Evolutionary conservation across 2,329 filamentous ascomycete species (phyloP), one percentile per base, ranked within the genome.

Genomic region (Penicillium paneum): DNA sequence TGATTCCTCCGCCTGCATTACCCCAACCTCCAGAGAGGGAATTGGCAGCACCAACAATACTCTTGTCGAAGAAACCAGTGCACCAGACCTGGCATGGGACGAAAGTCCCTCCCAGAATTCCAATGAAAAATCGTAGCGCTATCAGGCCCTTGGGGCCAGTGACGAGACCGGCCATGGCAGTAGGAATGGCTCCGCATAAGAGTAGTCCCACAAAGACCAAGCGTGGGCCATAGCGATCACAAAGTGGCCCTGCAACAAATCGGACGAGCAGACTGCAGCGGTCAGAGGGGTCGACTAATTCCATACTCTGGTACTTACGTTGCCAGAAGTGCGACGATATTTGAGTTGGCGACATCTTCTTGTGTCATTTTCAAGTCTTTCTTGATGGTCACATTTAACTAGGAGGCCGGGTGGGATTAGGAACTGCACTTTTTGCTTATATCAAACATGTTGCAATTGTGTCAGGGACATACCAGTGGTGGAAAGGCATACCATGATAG

Each of bases 401-500:
- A 59, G 13, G 10, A 44, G 17, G 15, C 38, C 31, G 17, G 44
- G 21, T 35, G 13, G 45, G 45, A 58, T 70, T 55, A 68, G 64
- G n/a, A 7, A 41, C 36, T 52, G 45, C 42, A 39, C 3, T 1
- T 8, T 7, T 51, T 34, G 19, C 15, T n/a, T n/a, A 8, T 15
- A 10, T 26, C 2, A 3, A n/a, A 7, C 7, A n/a, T 19, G 11
- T 31, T 28, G 58, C 42, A 60, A 54, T 41, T 26, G 19, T 13
- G 3, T 31, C 35, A 12, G 24, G 35, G 35, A 72, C 81, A 75
- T 80, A 90, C 86, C 69, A 94, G 77, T 63, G 91, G 91, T 60
- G 91, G 90, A 73, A 96, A 96, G 1, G 91, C 89, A 77, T 95
- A 96, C 83, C 83, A 96, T 11, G 90, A 91, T 81, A 90, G 90